Evolutionary conservation across 2,329 filamentous ascomycete species (phyloP).

Genomic region (Clarireedia paspali): DNA sequence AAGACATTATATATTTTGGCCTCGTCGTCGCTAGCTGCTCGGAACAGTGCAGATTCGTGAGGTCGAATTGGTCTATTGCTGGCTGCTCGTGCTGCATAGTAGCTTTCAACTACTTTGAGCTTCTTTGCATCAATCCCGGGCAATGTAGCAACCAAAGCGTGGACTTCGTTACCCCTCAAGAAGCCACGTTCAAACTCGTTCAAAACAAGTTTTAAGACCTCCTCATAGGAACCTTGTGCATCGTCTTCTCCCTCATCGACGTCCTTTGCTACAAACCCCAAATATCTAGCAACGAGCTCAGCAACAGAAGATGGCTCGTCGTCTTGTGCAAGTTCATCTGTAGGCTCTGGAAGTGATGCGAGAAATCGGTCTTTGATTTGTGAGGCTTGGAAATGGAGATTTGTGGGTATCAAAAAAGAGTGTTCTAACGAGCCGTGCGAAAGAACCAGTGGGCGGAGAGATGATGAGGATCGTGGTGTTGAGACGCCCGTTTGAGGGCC

Average conservation of each 20-base stretch:
- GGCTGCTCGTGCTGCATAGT: slow-evolving; percentile 82
- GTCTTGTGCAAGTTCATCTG: slow-evolving; percentile 95
- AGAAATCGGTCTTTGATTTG: slow-evolving; percentile 89
- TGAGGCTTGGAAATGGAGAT: slow-evolving; percentile 90
- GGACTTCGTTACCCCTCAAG: slow-evolving; percentile 91
- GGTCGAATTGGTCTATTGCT: slow-evolving; percentile 80
- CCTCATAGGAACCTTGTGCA: slow-evolving; percentile 77
- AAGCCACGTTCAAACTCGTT: slow-evolving; percentile 97
- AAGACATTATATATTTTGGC: slow-evolving; percentile 91
- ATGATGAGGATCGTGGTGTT: slow-evolving; percentile 88
- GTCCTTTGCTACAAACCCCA: slow-evolving; percentile 82
- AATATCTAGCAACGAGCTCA: slow-evolving; percentile 88
- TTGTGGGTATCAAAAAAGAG: slow-evolving; percentile 90
- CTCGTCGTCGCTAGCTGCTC: slow-evolving; percentile 75
- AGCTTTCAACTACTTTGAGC: slow-evolving; percentile 78
- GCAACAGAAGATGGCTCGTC: slow-evolving; percentile 96
- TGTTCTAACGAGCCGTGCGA: slow-evolving; percentile 93
- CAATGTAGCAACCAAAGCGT: slow-evolving; percentile 76
- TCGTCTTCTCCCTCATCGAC: slow-evolving; percentile 91
- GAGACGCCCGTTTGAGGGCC: slow-evolving; percentile 93
- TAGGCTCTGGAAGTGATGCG: slow-evolving; percentile 77
- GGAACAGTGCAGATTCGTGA: slow-evolving; percentile 87
- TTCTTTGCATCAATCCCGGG: slow-evolving; percentile 93
- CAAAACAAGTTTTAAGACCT: slow-evolving; percentile 84
- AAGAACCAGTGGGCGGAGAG: slow-evolving; percentile 83